Conservation (phyloP, 163 green algal genomes). For the Scenedesmus sp. region DNA sequence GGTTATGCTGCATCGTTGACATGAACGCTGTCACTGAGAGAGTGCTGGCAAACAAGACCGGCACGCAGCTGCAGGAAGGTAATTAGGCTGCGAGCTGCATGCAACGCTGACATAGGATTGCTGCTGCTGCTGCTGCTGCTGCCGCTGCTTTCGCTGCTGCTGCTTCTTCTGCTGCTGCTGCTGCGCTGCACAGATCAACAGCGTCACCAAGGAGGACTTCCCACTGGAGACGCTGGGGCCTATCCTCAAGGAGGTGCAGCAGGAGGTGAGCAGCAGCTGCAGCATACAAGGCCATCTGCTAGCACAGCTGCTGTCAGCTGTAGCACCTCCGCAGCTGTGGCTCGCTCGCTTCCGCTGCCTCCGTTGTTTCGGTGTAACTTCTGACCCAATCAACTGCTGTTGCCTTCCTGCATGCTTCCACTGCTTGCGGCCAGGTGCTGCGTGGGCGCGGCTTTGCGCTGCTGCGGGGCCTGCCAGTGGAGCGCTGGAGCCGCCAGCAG, state of each 20-base stretch:
- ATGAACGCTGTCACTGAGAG: slow-evolving; percentile 18
- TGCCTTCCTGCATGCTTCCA: not conserved
- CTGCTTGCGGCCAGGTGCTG: slow-evolving; percentile 45
- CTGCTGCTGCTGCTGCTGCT: not conserved
- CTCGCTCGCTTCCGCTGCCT: no score
- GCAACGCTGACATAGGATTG: no score
- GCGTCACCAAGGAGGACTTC: slow-evolving; percentile 53
- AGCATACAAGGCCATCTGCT: no score
- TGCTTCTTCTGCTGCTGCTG: not conserved
- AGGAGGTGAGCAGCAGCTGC: slow-evolving; percentile 28
- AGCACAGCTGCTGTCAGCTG: no score
- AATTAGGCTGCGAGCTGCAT: not conserved
- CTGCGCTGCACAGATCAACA: not conserved
- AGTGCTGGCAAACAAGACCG: slow-evolving; percentile 26
- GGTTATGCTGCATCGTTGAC: no score
- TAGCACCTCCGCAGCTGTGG: not conserved
- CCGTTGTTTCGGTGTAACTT: no score
- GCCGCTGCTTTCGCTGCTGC: not conserved
- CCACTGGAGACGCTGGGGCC: slow-evolving; percentile 63
- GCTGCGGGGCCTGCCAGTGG: slow-evolving; percentile 56
- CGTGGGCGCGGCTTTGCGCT: slow-evolving; percentile 68
- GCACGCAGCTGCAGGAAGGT: slow-evolving; percentile 27
- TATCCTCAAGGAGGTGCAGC: slow-evolving; percentile 50
- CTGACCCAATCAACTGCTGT: no score
- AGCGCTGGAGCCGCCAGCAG: slow-evolving; percentile 32